Evolutionary conservation across 2,329 filamentous ascomycete genomes (phyloP), one percentile per base, ranked within the genome.

Genomic region (Endocalyx cinctus): DNA sequence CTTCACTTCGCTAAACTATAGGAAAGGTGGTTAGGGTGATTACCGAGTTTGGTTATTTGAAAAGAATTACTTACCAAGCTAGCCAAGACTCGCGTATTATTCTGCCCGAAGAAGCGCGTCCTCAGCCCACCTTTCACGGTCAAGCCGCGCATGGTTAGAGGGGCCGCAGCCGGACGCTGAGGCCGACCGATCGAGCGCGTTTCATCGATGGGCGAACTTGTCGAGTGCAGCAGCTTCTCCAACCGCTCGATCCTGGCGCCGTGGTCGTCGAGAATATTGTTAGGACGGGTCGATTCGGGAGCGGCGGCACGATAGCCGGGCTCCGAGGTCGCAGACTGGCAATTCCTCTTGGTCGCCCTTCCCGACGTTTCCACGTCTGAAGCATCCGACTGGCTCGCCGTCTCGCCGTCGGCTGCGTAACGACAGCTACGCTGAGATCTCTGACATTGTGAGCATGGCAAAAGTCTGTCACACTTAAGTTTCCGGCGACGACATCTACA

Each of bases 391-490:
- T 66, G 50, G 43, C 64, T 67, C 20, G 60, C 60, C 7, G 57
- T 59, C 34, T 70, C 67, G 19, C 69, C 64, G 35, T 72, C 67
- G 14, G 69, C 61, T 16, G 69, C 60, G 44, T 77, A 77, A 43
- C 62, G 69, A 57, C 73, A 77, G 25, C 55, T 48, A 22, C 72
- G 69, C 42, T 64, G 67, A n/a, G 71, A 72, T 50, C 73, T 75
- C 31, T 72, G 69, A 48, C 74, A 79, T 50, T 77, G 73, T 5
- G 70, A 70, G 46, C 74, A 79, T 4, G 72, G 72, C 27, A 64
- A 60, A n/a, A 66, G 59, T 27, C 74, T 66, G 50, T 78, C 72
- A 53, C 74, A 79, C 51, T 75, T 78, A 46, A 74, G 65, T 50
- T 75, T 75, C 34, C 74, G 64, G 46, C 74, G 46, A 12, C 50